Base-by-base conservation (phyloP, 331 rosid genomes). In the Phaseolus coccineus region DNA sequence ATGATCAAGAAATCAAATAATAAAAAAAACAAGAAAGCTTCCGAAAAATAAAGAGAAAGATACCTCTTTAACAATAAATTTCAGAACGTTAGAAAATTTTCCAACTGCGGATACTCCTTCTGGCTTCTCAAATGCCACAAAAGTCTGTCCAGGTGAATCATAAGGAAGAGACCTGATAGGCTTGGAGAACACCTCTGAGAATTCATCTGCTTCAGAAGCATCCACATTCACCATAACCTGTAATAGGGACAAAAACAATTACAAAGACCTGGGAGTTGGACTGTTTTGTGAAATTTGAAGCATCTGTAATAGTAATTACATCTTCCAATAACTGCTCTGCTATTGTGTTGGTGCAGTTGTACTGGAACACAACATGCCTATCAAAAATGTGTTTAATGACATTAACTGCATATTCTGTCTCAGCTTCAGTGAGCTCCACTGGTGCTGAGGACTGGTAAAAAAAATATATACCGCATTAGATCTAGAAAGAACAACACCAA, bases 351-450 rank as follows among this genome's bases (percentile, higher is more conserved):
- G 93, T 96, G 98, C 97, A 90, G 92, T 91, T 93, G 88, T 87
- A 96, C 88, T 93, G 99, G 91, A 96, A 91, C 80, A 93, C 94
- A 50, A 96, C 89, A 83, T 93, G 96, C 68, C 89, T 81, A 82
- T 93, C 94, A 81, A 87, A 96, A 55, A 93, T 87, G 88, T 96
- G 97, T 86, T 96, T 96, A 74, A 96, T 94, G 61, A 85, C 96
- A 82, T 93, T 93, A 75, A 96, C 99, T 56, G 99, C 93, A 68
- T 96, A 96, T 85, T 96, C 99, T 25, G 99, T 96, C 91, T 93
- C 99, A 53, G 99, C 90, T 87, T 96, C 99, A 74, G 98, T 96
- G 66, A 96, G 95, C 87, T 96, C 99, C 87, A 91, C 96, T 13
- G 97, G 89, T 82, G 90, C 91, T 53, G 99, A 93, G 85, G 99